Conservation (phyloP, 768 basidiomycete species). For the Podaxis sp. region DNA sequence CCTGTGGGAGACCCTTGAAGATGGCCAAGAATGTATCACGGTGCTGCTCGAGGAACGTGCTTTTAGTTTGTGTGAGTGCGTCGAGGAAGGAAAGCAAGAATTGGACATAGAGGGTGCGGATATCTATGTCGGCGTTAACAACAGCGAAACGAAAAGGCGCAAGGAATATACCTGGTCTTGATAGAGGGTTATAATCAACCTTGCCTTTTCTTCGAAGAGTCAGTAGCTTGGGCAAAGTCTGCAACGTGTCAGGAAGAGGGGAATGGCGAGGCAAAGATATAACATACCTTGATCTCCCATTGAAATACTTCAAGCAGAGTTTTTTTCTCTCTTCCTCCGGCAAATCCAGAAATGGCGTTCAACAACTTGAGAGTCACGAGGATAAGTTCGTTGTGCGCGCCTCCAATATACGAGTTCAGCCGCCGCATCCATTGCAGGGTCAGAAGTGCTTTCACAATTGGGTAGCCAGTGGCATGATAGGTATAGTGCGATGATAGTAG, state of each 20-base stretch:
- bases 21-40: slow-evolving; percentile 60
- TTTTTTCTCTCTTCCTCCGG: slow-evolving; percentile 63
- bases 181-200: slow-evolving; percentile 38
- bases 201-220: slow-evolving; percentile 68
- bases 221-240: slow-evolving; percentile 68
- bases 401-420: slow-evolving; percentile 61
- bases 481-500: slow-evolving; percentile 69
- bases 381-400: slow-evolving; percentile 62
- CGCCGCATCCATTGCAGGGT: slow-evolving; percentile 52
- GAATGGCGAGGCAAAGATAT: neutral
- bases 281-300: slow-evolving; percentile 73
- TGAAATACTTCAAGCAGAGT: slow-evolving; percentile 64
- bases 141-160: neutral
- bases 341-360: slow-evolving; percentile 59
- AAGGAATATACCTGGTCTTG: slow-evolving; percentile 51
- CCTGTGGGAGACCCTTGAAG: slow-evolving; percentile 72
- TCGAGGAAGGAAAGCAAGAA: slow-evolving; percentile 76
- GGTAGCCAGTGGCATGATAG: slow-evolving; percentile 58
- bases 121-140: slow-evolving; percentile 46
- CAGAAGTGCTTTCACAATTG: slow-evolving; percentile 61
- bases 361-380: slow-evolving; percentile 66
- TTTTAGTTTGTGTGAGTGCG: slow-evolving; percentile 50
- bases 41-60: slow-evolving; percentile 68
- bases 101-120: slow-evolving; percentile 71
- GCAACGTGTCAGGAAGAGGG: slow-evolving; percentile 9